Evolutionary conservation across 2,329 filamentous ascomycete species (phyloP).

Genomic region (Fusarium compactum): DNA sequence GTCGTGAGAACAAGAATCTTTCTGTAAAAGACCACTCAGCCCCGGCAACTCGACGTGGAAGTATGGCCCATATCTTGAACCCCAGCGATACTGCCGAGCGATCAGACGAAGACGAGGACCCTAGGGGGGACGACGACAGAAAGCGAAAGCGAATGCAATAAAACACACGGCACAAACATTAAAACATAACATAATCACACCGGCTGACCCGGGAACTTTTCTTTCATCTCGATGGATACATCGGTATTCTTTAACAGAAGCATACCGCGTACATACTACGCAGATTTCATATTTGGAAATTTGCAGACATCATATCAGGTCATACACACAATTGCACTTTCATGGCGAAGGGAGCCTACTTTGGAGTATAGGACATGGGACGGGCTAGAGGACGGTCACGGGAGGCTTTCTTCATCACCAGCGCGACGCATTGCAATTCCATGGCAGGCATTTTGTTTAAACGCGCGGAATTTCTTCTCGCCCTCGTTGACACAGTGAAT

Average conservation of each 20-base stretch:
- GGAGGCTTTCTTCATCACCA: constrained; percentile 35
- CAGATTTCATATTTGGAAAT: constrained; percentile 15
- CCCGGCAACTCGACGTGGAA: constrained; percentile 68
- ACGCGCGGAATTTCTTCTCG: constrained; percentile 9
- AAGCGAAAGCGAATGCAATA: constrained; percentile 72
- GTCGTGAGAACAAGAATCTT: constrained; percentile 64
- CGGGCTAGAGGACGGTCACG: constrained; percentile 27
- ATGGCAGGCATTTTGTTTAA: constrained; percentile 39
- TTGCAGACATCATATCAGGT: constrained; percentile 23
- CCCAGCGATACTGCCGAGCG: constrained; percentile 68
- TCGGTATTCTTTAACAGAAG: constrained; percentile 6
- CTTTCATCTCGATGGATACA: neutral
- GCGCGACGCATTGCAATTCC: constrained; percentile 38
- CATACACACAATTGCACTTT: constrained; percentile 23
- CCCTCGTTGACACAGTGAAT: constrained; percentile 7
- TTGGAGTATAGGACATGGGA: constrained; percentile 37
- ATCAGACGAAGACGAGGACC: constrained; percentile 68
- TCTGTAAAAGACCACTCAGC: constrained; percentile 66
- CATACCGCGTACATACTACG: constrained; percentile 26
- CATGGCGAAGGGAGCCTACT: constrained; percentile 22
- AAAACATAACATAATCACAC: neutral
- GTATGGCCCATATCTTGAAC: constrained; percentile 74
- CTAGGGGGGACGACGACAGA: constrained; percentile 67
- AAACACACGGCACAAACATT: constrained; percentile 57
- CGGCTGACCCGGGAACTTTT: neutral